Percentiles rank a stretch among this genome's conserved stretches.
Conservation (phyloP, 129 eudicot genomes). For the Lactuca saligna region DNA sequence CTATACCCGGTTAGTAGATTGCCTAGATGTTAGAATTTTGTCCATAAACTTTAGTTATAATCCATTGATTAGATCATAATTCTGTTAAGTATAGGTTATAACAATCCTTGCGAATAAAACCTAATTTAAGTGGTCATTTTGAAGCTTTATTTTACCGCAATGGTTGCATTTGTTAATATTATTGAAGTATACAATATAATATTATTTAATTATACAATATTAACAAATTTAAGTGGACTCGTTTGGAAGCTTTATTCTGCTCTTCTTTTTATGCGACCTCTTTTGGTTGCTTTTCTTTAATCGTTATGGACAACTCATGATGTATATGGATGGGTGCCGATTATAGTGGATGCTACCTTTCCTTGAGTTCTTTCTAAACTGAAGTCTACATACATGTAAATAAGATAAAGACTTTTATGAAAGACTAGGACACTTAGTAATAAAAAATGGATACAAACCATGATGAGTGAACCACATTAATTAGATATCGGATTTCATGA, state of each 20-base stretch:
- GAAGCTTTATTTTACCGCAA: no score
- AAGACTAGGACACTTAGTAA: background rate
- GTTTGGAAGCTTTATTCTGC: constrained; percentile 30
- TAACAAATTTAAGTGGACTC: constrained; percentile 23
- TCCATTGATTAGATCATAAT: no score
- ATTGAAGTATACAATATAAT: background rate
- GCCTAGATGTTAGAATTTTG: no score
- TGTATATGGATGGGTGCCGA: constrained; percentile 28
- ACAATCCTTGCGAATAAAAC: no score
- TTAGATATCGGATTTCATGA: background rate
- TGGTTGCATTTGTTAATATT: no score
- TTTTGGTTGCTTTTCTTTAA: constrained; percentile 27
- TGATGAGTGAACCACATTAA: no score
- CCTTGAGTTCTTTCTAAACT: background rate
- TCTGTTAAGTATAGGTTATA: no score
- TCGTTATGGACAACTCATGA: constrained; percentile 36
- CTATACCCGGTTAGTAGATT: no score
- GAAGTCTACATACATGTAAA: background rate
- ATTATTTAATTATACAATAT: background rate
- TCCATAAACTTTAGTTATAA: no score
- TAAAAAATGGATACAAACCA: no score
- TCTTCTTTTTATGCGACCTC: constrained; percentile 36
- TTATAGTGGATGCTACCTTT: constrained; percentile 27
- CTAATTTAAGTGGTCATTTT: no score
- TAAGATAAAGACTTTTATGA: no score